A percentile compares a stretch with the other conserved stretches of the same genome.
phyloP scores from a whole-genome alignment of 2,329 filamentous ascomycete species.

The Periglandula ipomoeae region DNA sequence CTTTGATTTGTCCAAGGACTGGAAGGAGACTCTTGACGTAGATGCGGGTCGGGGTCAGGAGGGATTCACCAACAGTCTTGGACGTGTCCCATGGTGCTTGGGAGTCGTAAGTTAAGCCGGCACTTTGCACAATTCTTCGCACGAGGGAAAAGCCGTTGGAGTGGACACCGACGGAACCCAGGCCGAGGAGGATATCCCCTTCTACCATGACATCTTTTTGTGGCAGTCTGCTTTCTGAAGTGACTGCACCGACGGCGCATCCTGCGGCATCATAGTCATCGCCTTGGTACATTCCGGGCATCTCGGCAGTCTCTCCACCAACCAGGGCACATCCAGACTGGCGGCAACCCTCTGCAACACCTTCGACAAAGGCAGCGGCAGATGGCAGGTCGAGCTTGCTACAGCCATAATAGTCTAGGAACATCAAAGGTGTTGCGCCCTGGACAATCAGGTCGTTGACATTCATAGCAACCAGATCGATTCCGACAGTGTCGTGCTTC shows the following conservation, averaged over 20 bases:
- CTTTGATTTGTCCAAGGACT: slow-evolving; percentile 65
- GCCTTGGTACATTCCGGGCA: slow-evolving; percentile 87
- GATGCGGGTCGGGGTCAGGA: slow-evolving; percentile 85
- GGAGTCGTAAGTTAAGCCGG: slow-evolving; percentile 62
- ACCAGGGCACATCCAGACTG: slow-evolving; percentile 82
- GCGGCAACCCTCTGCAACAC: slow-evolving; percentile 80
- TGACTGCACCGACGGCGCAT: slow-evolving; percentile 78
- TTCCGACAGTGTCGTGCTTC: slow-evolving; percentile 89
- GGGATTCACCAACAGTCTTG: slow-evolving; percentile 59
- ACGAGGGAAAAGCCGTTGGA: slow-evolving; percentile 98
- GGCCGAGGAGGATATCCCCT: slow-evolving; percentile 78
- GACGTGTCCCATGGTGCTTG: slow-evolving; percentile 65
- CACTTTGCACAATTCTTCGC: slow-evolving; percentile 71
- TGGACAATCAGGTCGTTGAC: slow-evolving; percentile 97
- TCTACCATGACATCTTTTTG: slow-evolving; percentile 64
- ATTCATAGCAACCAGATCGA: slow-evolving; percentile 98
- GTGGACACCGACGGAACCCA: slow-evolving; percentile 80
- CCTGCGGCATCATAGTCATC: slow-evolving; percentile 92
- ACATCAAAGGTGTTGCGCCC: slow-evolving; percentile 88
- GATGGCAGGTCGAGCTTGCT: slow-evolving; percentile 71
- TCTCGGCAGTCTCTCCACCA: slow-evolving; percentile 96
- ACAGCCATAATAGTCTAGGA: slow-evolving; percentile 97
- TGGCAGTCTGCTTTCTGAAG: slow-evolving; percentile 61
- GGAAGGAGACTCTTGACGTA: slow-evolving; percentile 79
- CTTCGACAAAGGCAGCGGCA: slow-evolving; percentile 79